Percentiles rank a stretch among this genome's conserved stretches.
Conservation (phyloP, 2,329 filamentous ascomycete species). For the Hypoxylon sp. region DNA sequence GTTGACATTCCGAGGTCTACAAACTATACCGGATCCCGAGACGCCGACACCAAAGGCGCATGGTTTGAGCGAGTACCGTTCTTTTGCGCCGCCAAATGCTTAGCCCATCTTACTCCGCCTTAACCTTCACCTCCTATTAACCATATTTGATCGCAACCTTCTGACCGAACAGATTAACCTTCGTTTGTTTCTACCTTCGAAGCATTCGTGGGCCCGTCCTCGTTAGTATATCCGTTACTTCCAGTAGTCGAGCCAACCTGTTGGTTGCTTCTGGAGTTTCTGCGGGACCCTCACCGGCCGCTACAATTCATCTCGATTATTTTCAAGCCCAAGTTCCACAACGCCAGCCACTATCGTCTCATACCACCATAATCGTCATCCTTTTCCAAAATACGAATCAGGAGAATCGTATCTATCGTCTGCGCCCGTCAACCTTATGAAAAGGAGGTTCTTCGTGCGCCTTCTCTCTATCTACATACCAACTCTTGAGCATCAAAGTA, state of each 20-base stretch:
- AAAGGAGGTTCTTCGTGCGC: conserved; percentile 12
- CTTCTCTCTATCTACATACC: conserved; percentile 4
- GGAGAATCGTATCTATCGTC: conserved; percentile 10
- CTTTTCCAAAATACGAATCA: conserved; percentile 11
- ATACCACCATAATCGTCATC: conserved; percentile 9
- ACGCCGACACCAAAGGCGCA: conserved; percentile 13
- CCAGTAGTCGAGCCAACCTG: conserved; percentile 12
- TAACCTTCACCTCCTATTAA: conserved; percentile 10
- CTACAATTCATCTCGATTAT: conserved; percentile 10
- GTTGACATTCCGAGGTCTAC: not conserved
- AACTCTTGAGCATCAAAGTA: conserved; percentile 14
- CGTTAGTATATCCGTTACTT: conserved; percentile 14
- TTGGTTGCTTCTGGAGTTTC: too few species aligned
- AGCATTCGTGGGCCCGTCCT: not conserved
- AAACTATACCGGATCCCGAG: conserved; percentile 17
- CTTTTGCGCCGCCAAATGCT: conserved; percentile 15
- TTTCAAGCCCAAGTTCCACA: conserved; percentile 21
- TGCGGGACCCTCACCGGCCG: conserved; percentile 15
- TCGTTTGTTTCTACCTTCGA: conserved; percentile 10
- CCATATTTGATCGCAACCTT: conserved; percentile 6
- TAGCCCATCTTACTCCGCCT: conserved; percentile 25
- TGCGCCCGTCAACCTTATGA: conserved; percentile 7
- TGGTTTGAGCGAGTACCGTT: conserved; percentile 15
- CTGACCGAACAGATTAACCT: conserved; percentile 7
- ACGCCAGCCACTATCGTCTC: conserved; percentile 19